phyloP scores from a whole-genome alignment of 139 green algal species.

The Tetradesmus lagerheimii region DNA sequence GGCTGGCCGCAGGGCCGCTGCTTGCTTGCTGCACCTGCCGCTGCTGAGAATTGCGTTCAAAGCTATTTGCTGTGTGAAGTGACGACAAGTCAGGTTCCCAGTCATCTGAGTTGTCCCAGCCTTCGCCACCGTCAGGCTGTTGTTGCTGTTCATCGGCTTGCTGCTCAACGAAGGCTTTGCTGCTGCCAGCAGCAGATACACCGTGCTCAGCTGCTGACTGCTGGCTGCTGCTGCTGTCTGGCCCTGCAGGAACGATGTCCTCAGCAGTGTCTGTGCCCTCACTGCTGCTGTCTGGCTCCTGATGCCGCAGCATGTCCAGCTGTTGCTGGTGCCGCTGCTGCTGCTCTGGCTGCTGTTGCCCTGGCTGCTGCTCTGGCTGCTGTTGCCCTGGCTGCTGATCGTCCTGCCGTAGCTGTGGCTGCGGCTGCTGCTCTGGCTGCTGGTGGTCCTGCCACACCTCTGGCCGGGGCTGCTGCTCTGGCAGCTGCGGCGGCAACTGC shows the following conservation, averaged over 20 bases:
- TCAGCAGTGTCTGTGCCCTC: not conserved
- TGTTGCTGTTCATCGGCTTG: constrained; percentile 8
- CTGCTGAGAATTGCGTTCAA: not conserved
- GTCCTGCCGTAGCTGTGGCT: not conserved
- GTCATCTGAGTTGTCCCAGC: constrained; percentile 43
- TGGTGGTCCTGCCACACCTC: too few species aligned
- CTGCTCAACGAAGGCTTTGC: not conserved
- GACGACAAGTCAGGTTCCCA: constrained; percentile 40
- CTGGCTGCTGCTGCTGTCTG: not conserved
- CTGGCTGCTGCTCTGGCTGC: not conserved
- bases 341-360: not conserved
- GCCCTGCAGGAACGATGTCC: not conserved
- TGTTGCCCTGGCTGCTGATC: not conserved
- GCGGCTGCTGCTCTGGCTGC: not conserved
- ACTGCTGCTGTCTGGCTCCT: not conserved
- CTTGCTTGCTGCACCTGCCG: not conserved
- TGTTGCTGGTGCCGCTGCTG: not conserved
- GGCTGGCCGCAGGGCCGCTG: not conserved
- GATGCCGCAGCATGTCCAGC: not conserved
- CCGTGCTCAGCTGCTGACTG: not conserved
- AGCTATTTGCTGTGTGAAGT: constrained; percentile 19
- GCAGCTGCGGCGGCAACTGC: not conserved
- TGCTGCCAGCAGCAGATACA: not conserved
- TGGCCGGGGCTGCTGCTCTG: not conserved
- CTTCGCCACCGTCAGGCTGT: not conserved